A percentile compares a stretch with the other conserved stretches of the same genome.
Evolutionary conservation across 768 basidiomycete species (phyloP).

Genomic region (Lentinula sp.): DNA sequence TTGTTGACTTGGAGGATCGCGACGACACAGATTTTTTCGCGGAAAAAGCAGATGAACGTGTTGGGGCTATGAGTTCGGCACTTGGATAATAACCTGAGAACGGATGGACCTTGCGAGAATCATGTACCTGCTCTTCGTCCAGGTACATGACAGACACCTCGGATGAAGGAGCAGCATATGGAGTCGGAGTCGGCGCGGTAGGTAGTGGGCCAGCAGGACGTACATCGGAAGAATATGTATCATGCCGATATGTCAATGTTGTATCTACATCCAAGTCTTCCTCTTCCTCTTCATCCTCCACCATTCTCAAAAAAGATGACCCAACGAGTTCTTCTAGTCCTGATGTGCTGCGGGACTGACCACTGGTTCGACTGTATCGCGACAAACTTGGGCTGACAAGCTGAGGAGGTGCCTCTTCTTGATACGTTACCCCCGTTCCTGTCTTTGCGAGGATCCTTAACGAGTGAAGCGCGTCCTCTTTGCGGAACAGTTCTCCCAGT

Average conservation of each 20-base stretch:
- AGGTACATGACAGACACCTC: background rate
- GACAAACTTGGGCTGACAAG: background rate
- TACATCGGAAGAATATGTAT: background rate
- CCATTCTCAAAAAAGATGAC: background rate
- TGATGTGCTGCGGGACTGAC: background rate
- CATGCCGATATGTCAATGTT: background rate
- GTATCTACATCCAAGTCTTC: background rate
- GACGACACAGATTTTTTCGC: background rate
- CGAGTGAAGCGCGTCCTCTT: slow-evolving; percentile 1
- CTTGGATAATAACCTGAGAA: background rate
- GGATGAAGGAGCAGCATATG: background rate
- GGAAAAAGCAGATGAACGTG: background rate
- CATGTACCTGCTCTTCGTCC: background rate
- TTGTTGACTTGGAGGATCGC: background rate
- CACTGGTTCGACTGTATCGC: background rate
- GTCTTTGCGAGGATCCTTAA: background rate
- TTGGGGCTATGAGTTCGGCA: background rate
- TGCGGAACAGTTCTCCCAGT: background rate
- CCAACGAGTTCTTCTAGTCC: background rate
- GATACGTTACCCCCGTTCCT: background rate
- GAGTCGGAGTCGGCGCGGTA: background rate
- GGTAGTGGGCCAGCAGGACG: background rate
- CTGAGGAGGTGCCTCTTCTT: background rate
- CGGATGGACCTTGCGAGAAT: background rate
- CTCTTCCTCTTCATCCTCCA: background rate